A percentile compares a stretch with the other conserved stretches of the same genome.
Conservation (phyloP, 192 early-diverging fungal genomes). For the Mortierella alpina region DNA sequence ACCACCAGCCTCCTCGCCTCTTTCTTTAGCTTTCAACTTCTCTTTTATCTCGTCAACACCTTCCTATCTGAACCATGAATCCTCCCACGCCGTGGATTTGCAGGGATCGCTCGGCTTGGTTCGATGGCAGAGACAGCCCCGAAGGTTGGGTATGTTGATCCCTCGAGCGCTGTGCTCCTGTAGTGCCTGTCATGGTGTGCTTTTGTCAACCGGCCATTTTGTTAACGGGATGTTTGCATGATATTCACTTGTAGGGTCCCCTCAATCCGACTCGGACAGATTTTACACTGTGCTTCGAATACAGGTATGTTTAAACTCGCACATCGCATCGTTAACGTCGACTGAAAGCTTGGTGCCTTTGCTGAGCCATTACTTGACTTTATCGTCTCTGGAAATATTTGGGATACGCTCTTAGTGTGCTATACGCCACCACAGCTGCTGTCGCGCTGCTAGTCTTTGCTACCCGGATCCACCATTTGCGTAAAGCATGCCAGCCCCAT, state of each 20-base stretch:
- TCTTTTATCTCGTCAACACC: no score
- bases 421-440: not conserved
- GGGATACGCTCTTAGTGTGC: not conserved
- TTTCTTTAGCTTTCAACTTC: no score
- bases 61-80: not conserved
- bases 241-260: constrained; percentile 21
- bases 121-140: not conserved
- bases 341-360: no score
- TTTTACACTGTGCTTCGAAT: constrained; percentile 46
- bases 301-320: constrained; percentile 20
- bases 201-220: not conserved
- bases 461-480: constrained; percentile 7
- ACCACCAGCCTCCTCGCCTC: no score
- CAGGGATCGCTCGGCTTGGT: not conserved
- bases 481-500: constrained; percentile 12
- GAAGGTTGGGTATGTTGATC: constrained; percentile 23
- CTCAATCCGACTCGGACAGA: constrained; percentile 18
- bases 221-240: not conserved
- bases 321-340: no score
- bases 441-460: not conserved
- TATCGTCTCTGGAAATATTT: not conserved
- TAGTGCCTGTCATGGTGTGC: not conserved
- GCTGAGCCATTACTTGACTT: no score
- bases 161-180: not conserved
- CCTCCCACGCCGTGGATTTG: not conserved